Conservation (phyloP, 106 monocot genomes). For the Gastrodia elata region DNA sequence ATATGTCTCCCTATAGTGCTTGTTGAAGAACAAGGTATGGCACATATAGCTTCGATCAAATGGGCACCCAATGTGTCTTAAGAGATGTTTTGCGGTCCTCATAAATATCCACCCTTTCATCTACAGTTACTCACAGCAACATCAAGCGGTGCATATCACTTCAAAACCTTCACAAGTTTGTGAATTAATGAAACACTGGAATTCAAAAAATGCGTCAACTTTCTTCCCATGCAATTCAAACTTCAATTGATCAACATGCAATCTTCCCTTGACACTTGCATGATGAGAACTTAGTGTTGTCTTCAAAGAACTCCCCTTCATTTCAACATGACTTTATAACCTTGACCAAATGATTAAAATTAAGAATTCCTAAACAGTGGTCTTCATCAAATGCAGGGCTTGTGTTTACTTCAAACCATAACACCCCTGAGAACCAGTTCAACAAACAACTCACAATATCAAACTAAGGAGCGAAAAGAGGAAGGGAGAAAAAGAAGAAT, state of each 20-base stretch:
- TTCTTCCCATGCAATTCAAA: constrained; percentile 38
- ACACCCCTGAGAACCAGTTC: constrained; percentile 60
- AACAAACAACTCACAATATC: constrained; percentile 44
- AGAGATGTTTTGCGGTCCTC: constrained; percentile 25
- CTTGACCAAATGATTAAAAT: constrained; percentile 37
- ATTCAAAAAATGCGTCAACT: constrained; percentile 38
- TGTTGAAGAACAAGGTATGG: constrained; percentile 25
- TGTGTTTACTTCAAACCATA: constrained; percentile 69
- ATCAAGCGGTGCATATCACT: constrained; percentile 30
- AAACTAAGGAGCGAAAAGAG: constrained; percentile 1
- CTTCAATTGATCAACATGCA: constrained; percentile 31
- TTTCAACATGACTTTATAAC: constrained; percentile 43
- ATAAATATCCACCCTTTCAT: constrained; percentile 33
- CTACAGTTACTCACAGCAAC: constrained; percentile 36
- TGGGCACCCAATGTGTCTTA: constrained; percentile 23
- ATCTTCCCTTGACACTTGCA: constrained; percentile 45
- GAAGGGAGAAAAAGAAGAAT: constrained; percentile 15
- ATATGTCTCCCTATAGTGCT: constrained; percentile 36
- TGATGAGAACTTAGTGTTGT: constrained; percentile 26
- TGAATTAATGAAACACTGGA: constrained; percentile 34
- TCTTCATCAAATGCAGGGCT: constrained; percentile 67
- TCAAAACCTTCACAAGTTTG: constrained; percentile 43
- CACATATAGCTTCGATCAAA: constrained; percentile 37
- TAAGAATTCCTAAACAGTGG: constrained; percentile 34
- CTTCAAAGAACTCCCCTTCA: constrained; percentile 47